Conservation (phyloP, 1,284 basidiomycete species). For the Apiotrichum laibachii region DNA sequence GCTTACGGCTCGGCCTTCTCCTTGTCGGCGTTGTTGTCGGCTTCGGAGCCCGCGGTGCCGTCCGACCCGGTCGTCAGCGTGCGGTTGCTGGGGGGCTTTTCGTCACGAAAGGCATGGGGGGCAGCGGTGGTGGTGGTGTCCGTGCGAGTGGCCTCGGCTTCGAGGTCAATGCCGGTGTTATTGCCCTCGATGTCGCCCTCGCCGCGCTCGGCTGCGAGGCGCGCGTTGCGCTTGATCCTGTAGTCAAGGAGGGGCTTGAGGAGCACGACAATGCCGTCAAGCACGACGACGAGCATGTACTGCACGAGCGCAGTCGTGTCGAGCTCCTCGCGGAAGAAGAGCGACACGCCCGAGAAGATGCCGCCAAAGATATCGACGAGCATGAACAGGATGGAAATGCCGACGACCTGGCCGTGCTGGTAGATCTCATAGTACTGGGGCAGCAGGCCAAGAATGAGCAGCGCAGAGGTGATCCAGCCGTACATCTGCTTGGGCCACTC, state of each 20-base stretch:
- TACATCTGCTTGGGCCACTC: conserved; percentile 59
- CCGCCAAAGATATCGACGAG: conserved; percentile 68
- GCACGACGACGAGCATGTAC: conserved; percentile 53
- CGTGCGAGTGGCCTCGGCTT: neutral
- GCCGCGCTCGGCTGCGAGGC: conserved; percentile 6
- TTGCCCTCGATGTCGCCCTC: neutral
- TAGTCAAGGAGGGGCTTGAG: conserved; percentile 63
- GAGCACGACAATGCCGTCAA: conserved; percentile 62
- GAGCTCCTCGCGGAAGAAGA: conserved; percentile 66
- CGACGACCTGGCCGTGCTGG: conserved; percentile 65
- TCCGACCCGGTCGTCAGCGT: too few relatives aligned
- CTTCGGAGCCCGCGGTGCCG: too few relatives aligned
- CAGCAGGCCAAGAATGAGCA: conserved; percentile 64
- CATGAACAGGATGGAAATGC: conserved; percentile 71
- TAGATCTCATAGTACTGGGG: conserved; percentile 66
- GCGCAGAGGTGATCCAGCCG: conserved; percentile 63
- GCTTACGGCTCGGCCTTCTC: too few relatives aligned
- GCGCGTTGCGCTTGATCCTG: conserved; percentile 37
- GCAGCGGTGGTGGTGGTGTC: too few relatives aligned
- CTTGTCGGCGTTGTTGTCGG: too few relatives aligned
- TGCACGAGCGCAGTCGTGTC: conserved; percentile 65
- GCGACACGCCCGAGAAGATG: conserved; percentile 64
- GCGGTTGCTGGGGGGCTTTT: too few relatives aligned
- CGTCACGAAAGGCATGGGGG: too few relatives aligned
- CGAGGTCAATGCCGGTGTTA: neutral